Evolutionary conservation across 1,284 basidiomycete genomes (phyloP).

Genomic region (Rhodotorula mucilaginosa): DNA sequence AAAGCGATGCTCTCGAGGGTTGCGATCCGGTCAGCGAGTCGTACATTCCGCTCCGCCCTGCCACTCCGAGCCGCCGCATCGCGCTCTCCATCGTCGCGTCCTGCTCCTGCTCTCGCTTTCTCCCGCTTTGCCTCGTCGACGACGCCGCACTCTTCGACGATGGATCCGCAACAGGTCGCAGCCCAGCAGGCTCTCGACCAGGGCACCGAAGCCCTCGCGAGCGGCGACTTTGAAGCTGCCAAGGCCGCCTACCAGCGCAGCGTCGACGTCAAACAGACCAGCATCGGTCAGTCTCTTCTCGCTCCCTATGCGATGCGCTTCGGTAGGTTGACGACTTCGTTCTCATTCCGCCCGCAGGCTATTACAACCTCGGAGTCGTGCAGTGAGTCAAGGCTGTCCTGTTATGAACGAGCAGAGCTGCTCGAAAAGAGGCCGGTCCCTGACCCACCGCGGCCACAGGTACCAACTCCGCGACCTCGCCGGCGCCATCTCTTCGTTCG

Average conservation of each 20-base stretch:
- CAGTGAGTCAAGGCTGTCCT: slow-evolving; percentile 16
- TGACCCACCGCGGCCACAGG: not conserved
- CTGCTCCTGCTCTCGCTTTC: not conserved
- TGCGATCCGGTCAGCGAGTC: too few species aligned
- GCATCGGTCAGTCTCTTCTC: slow-evolving; percentile 23
- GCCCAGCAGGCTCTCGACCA: slow-evolving; percentile 36
- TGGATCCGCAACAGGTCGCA: slow-evolving; percentile 28
- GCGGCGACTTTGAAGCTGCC: slow-evolving; percentile 29
- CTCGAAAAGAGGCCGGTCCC: not conserved
- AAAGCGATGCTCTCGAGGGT: too few species aligned
- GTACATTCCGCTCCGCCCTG: not conserved
- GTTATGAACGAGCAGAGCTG: not conserved
- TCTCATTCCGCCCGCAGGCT: slow-evolving; percentile 4
- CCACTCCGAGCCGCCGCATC: not conserved
- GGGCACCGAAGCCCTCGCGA: slow-evolving; percentile 29
- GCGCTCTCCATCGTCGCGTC: too few species aligned
- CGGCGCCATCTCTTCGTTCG: slow-evolving; percentile 34
- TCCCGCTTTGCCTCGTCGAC: slow-evolving; percentile 24
- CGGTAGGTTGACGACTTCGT: not conserved
- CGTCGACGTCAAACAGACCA: slow-evolving; percentile 27
- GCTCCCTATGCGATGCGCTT: too few species aligned
- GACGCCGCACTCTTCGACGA: slow-evolving; percentile 18
- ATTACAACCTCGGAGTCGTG: slow-evolving; percentile 43
- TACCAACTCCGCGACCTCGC: slow-evolving; percentile 33
- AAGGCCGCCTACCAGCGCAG: slow-evolving; percentile 21